These are phyloP conservation scores for Ploettnerulaceae sp. DNA, from an alignment of 2,329 filamentous ascomycete genomes.

Conservation along the genomic window DNA sequence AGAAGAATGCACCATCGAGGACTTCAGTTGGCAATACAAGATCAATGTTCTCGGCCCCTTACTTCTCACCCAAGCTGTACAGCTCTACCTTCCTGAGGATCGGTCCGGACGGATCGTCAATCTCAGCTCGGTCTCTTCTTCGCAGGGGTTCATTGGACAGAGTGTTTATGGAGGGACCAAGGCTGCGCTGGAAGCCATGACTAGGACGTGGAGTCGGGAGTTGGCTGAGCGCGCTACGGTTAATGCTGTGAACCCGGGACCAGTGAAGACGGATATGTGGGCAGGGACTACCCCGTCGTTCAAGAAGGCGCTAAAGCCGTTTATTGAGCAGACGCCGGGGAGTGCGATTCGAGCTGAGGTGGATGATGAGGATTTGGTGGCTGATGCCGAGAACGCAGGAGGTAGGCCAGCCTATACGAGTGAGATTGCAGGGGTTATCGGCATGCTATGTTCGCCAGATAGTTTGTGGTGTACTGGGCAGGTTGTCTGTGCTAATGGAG, in stretches of 20 bases:
- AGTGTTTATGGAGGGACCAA: constrained; percentile 62
- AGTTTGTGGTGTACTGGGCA: constrained; percentile 75
- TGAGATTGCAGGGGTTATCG: constrained; percentile 72
- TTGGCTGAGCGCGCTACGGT: constrained; percentile 57
- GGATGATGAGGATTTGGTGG: constrained; percentile 58
- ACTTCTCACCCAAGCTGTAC: constrained; percentile 67
- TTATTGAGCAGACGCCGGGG: constrained; percentile 60
- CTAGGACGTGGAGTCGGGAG: constrained; percentile 62
- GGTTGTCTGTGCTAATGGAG: constrained; percentile 76
- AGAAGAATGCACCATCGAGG: constrained; percentile 54
- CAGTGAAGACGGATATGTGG: constrained; percentile 65
- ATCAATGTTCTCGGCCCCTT: constrained; percentile 81
- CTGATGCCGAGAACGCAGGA: constrained; percentile 49
- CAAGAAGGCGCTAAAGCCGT: constrained; percentile 53
- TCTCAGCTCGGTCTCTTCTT: constrained; percentile 53
- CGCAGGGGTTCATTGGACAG: constrained; percentile 53
- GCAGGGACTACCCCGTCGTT: constrained; percentile 51
- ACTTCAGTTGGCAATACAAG: constrained; percentile 69
- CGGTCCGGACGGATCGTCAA: constrained; percentile 62
- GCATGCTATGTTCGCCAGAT: constrained; percentile 69
- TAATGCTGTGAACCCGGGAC: constrained; percentile 62
- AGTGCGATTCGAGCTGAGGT: constrained; percentile 54
- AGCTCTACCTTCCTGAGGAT: constrained; percentile 64
- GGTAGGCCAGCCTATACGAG: constrained; percentile 59
- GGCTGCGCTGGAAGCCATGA: constrained; percentile 64